These are phyloP conservation scores for Geotrichum klebahnii DNA, from an alignment of 1,139 yeast genomes.

Conservation along the genomic window DNA sequence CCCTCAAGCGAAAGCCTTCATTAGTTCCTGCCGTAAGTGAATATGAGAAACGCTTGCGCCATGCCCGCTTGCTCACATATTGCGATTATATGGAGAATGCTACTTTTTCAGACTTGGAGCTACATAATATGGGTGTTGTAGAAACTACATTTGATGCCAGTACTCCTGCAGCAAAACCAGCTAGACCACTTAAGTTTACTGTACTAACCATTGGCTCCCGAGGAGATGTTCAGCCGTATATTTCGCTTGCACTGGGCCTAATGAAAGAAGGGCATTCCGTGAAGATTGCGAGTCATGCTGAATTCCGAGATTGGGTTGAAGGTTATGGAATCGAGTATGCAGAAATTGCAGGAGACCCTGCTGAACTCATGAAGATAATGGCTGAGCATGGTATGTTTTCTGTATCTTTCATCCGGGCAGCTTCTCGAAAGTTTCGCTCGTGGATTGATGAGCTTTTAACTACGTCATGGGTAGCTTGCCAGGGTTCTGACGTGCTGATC, in stretches of 20 bases:
- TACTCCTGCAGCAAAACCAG: not conserved
- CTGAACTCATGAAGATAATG: conserved; percentile 87
- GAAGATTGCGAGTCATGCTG: conserved; percentile 78
- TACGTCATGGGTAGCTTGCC: conserved; percentile 83
- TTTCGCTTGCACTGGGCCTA: conserved; percentile 79
- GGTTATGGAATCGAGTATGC: conserved; percentile 63
- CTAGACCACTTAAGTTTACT: conserved; percentile 45
- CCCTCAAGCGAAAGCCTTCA: conserved; percentile 29
- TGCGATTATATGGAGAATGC: conserved; percentile 28
- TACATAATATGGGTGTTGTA: conserved; percentile 2
- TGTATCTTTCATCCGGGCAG: conserved; percentile 77
- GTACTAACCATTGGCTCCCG: conserved; percentile 87
- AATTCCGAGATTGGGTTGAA: conserved; percentile 57
- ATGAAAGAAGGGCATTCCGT: conserved; percentile 76
- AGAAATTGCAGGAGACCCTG: conserved; percentile 87
- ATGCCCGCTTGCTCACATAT: conserved; percentile 35
- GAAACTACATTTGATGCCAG: conserved; percentile 1
- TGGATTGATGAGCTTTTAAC: conserved; percentile 73
- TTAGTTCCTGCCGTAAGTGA: conserved; percentile 4
- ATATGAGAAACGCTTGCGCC: not conserved
- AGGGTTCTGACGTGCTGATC: conserved; percentile 74
- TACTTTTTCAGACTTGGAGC: not conserved
- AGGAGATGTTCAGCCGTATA: conserved; percentile 95
- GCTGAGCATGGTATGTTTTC: conserved; percentile 86
- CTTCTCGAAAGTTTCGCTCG: conserved; percentile 65